Base-by-base conservation (phyloP, 371 early-diverging fungal species). In the Neoconidiobolus thromboides region DNA sequence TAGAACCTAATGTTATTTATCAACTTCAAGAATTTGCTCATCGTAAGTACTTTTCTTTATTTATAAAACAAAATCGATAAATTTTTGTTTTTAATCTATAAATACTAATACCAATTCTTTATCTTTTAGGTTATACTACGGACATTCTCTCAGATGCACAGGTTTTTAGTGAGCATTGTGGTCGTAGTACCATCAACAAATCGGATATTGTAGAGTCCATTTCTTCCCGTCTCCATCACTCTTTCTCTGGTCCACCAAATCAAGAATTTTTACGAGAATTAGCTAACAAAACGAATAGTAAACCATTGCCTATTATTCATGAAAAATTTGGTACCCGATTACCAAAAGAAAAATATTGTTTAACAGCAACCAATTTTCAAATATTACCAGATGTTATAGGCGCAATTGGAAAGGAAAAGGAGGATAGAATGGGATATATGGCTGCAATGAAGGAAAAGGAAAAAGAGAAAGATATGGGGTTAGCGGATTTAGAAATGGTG, bases 11-110 rank as follows among this genome's bases (percentile, higher is more conserved):
- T 69, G 98, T 98, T 4, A 85, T 97, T 46, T 86, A 89, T 60
- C 96, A 96, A 70, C 73, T 99, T 53, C 74, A 97, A 12, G 99
- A 99, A 76, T 94, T 97, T 69, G 84, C 86, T 15, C 89, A 94
- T 72, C 69, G 86, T 82, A 73, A 68, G 75, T 68, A 66, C 7
- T 58, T n/a, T 0, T 41, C 7, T 58, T 58, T 43, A 46, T 38
- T 37, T 3, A 7, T 58, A 3, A 47, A 3, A 50, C 14, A 61
- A 51, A 46, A 61, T 15, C 3, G 54, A 37, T 51, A n/a, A 41
- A 38, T 43, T 3, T n/a, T 46, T 39, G 15, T 50, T 59, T 12
- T 42, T 51, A 6, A 12, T 39, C 52, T 44, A 9, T 26, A 43
- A 3, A 4, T 46, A 46, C n/a, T n/a, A n/a, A n/a, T n/a, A n/a